phyloP scores from a whole-genome alignment of 768 basidiomycete genomes.

The Lactarius indigo region DNA sequence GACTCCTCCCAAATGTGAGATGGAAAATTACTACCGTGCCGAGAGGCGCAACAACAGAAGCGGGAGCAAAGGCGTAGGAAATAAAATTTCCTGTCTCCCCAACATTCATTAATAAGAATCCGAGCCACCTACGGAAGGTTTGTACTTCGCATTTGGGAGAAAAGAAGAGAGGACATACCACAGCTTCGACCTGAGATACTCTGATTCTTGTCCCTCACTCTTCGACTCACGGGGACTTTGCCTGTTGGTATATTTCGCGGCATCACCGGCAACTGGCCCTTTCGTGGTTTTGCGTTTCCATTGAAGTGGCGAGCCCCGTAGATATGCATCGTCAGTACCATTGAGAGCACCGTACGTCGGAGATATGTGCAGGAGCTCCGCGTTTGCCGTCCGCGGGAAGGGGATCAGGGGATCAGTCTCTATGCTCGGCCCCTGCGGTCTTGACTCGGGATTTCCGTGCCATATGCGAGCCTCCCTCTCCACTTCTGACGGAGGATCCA shows the following conservation, averaged over 20 bases:
- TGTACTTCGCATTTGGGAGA: neutral
- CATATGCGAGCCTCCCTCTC: conserved; percentile 22
- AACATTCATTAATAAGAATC: conserved; percentile 83
- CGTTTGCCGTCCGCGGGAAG: conserved; percentile 1
- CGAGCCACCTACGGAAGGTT: conserved; percentile 67
- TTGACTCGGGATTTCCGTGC: neutral
- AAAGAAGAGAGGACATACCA: conserved; percentile 50
- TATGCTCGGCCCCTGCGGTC: neutral
- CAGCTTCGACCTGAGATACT: conserved; percentile 79
- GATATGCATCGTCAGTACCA: neutral
- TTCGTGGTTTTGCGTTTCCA: neutral
- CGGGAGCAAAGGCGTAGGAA: conserved; percentile 86
- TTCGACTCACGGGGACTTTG: conserved; percentile 9
- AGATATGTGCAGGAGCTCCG: neutral
- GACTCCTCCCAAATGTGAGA: conserved; percentile 14
- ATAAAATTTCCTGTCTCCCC: conserved; percentile 91
- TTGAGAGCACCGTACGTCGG: conserved; percentile 13
- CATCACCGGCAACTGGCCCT: neutral
- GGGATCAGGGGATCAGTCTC: conserved; percentile 24
- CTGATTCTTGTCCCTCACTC: conserved; percentile 52
- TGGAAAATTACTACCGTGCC: conserved; percentile 68
- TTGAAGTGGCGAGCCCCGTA: neutral
- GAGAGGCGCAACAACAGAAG: conserved; percentile 90
- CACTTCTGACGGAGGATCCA: conserved; percentile 2
- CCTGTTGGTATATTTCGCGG: neutral